These are phyloP conservation scores for Grifola frondosa DNA, from an alignment of 1,284 basidiomycete genomes.

Conservation along the genomic window DNA sequence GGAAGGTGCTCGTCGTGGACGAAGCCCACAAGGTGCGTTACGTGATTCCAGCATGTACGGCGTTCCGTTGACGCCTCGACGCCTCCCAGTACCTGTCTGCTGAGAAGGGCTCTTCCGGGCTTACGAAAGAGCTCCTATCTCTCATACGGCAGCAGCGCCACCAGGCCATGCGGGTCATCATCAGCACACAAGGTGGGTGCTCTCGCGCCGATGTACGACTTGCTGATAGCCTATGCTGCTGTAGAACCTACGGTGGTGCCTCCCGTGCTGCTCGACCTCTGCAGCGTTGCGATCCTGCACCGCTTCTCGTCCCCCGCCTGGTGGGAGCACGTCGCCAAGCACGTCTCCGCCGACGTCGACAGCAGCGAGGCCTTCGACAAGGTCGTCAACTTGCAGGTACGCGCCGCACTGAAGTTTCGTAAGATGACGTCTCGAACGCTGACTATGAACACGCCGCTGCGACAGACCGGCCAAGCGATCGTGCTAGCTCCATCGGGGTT, in stretches of 20 bases:
- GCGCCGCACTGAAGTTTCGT: conserved; percentile 6
- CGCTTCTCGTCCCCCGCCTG: conserved; percentile 73
- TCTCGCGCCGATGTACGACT: conserved; percentile 1
- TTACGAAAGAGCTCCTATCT: conserved; percentile 57
- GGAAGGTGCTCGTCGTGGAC: conserved; percentile 71
- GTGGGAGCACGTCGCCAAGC: conserved; percentile 67
- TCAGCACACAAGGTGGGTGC: conserved; percentile 64
- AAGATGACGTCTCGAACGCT: too few relatives aligned
- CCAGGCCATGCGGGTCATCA: conserved; percentile 67
- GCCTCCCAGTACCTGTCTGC: conserved; percentile 56
- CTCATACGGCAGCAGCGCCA: conserved; percentile 72
- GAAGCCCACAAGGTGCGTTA: conserved; percentile 70
- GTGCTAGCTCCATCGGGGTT: conserved; percentile 63
- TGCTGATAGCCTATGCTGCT: background rate
- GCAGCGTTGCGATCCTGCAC: conserved; percentile 62
- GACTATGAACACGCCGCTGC: background rate
- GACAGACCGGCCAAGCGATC: conserved; percentile 65
- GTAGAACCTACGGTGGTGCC: conserved; percentile 73
- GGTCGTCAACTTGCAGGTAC: conserved; percentile 63
- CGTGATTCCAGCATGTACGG: background rate
- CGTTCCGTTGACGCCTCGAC: background rate
- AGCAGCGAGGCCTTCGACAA: conserved; percentile 60
- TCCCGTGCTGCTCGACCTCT: conserved; percentile 65
- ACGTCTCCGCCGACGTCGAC: conserved; percentile 62
- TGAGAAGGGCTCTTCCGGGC: conserved; percentile 36